Evolutionary conservation across 495 filamentous ascomycete genomes (phyloP), one percentile per base, ranked within the genome.

Genomic region (Penicillium ucsense): DNA sequence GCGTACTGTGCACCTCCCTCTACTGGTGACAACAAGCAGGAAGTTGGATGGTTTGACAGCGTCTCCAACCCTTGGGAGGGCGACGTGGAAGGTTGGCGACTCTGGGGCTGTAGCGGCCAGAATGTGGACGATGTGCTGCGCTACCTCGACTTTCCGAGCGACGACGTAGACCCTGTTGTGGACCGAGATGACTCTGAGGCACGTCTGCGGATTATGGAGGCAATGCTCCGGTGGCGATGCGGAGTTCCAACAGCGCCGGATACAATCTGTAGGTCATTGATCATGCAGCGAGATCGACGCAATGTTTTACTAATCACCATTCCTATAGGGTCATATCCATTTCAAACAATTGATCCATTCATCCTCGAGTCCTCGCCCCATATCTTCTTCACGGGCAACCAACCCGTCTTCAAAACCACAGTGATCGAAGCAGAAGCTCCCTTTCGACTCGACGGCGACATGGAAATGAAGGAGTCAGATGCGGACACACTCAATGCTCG

Each of bases 211-310:
- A 84, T 96, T 74, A 89, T 95, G 82, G 92, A 97, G 67, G 79
- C 81, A 36, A 85, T 92, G 76, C 77, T 95, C 51, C 77, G 88
- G 50, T 98, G 94, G 94, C 76, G 91, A 46, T 85, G 85, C 63
- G 79, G 78, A 45, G 91, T 91, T n/a, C 92, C 92, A 9, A 98
- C 92, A 1, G 94, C 94, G 4, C 92, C 92, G 2, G 92, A 99
- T 67, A 99, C 92, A 3, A 62, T 98, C 46, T 96, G 91, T 94
- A 75, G 71, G 87, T 72, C 45, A 10, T 36, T 34, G 11, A 20
- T 20, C 20, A 20, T 20, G 20, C 20, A 20, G 20, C 20, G 20
- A 20, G 20, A 2, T 2, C 20, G 20, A 20, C 20, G 20, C 20
- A 20, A 20, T 20, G 1, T 20, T 20, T 20, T 20, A 20, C 20